Base-by-base conservation (phyloP, 345 rosid genomes). In the Salix koriyanagi region DNA sequence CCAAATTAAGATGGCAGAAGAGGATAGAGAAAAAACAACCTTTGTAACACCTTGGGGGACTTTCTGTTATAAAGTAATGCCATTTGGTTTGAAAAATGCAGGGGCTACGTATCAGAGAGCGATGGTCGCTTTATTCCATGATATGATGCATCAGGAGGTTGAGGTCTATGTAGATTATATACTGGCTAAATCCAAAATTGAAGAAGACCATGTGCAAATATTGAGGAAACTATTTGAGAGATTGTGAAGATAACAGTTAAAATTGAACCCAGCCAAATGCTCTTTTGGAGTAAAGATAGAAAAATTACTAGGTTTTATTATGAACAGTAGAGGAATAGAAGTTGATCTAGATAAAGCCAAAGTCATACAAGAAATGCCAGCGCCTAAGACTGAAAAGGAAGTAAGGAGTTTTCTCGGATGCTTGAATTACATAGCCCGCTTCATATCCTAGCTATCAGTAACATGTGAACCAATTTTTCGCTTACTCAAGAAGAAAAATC, bases 201-300 rank as follows among this genome's bases (percentile, higher is more conserved):
- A 8, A 2, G 13, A 2, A 10, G 44, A 41, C 1, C 44, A 41
- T 10, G 44, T 2, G 13, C 13, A 41, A 10, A 11, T 41, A 10
- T 10, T 41, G 2, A 41, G 13, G 1, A 41, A 11, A 41, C 44
- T 41, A 41, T 41, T 41, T 41, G 4, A 41, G 9, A 41, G 13
- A 11, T 0, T 41, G 1, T 0, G 0, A 0, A 41, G 2, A 41
- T 10, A 0, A 3, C 0, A 41, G 0, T 2, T 41, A 10, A 41
- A 41, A 14, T 28, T 61, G 4, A 61, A 25, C 1, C 14, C 6
- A 1, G 1, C 0, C 2, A 61, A 61, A 61, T 61, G 65, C 32
- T 19, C 32, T 2, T 61, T 61, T 2, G 7, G 6, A 2, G 16
- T 6, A 25, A 61, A 9, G 4, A 19, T 2, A 2, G 0, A 16